phyloP scores from a whole-genome alignment of 163 green algal species.

The Scenedesmus sp. region DNA sequence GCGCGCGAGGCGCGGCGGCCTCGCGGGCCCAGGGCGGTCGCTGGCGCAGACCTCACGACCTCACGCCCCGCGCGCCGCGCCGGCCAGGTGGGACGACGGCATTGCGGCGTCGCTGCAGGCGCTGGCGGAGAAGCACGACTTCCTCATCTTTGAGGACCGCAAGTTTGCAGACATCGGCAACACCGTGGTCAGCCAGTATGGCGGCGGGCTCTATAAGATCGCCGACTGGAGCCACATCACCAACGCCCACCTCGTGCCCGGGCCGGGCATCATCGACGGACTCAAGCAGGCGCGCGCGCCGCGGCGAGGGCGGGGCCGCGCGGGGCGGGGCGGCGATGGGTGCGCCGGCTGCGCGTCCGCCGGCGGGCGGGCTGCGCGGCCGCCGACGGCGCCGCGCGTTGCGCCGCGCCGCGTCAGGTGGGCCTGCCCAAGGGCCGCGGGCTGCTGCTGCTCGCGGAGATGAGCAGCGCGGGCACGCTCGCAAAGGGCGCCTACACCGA shows the following conservation, averaged over 20 bases:
- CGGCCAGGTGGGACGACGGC: conserved; percentile 66
- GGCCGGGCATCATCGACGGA: conserved; percentile 97
- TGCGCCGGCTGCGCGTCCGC: too few species aligned
- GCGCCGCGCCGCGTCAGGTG: too few species aligned
- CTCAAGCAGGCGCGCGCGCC: conserved; percentile 73
- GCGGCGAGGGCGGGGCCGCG: too few species aligned
- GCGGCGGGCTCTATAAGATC: conserved; percentile 96
- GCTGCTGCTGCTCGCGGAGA: conserved; percentile 85
- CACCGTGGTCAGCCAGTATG: conserved; percentile 96
- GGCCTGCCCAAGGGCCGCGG: conserved; percentile 79
- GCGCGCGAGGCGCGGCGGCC: too few species aligned
- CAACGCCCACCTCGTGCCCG: conserved; percentile 97
- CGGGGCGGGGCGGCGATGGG: too few species aligned
- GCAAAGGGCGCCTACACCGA: conserved; percentile 90
- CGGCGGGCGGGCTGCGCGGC: too few species aligned
- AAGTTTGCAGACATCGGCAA: conserved; percentile 99
- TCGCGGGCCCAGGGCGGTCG: too few species aligned
- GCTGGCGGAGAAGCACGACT: conserved; percentile 95
- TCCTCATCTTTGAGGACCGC: conserved; percentile 99
- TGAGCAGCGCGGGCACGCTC: conserved; percentile 94
- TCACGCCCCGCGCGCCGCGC: not conserved
- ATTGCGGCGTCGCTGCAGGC: conserved; percentile 72
- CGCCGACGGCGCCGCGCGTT: not conserved
- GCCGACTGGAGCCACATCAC: conserved; percentile 98
- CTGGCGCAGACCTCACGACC: not conserved